A percentile compares a stretch with the other conserved stretches of the same genome.
These are phyloP conservation scores for Kockiozyma suomiensis DNA, from an alignment of 805 yeast species.

Conservation along the genomic window DNA sequence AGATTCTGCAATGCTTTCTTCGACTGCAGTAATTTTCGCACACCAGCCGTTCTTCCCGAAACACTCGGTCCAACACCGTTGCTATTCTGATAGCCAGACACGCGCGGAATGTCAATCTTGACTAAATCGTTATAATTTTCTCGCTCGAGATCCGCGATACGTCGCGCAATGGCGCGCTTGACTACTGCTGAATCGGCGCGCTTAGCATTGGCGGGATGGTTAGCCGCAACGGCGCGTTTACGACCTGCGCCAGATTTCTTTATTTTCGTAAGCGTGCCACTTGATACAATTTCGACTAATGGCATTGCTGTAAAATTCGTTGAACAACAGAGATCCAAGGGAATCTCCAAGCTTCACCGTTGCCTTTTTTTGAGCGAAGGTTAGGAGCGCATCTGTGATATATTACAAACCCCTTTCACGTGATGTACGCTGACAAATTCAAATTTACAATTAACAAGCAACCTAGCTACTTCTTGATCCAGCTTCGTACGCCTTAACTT, in stretches of 20 bases:
- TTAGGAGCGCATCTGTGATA: neutral
- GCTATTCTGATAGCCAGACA: neutral
- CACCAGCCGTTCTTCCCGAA: constrained; percentile 30
- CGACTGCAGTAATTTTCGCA: constrained; percentile 44
- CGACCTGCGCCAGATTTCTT: constrained; percentile 2
- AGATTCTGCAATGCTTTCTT: constrained; percentile 45
- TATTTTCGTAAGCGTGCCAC: neutral
- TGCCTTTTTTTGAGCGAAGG: neutral
- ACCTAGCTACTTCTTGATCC: neutral
- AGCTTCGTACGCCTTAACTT: no score
- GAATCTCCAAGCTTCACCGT: no score
- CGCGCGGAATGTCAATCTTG: constrained; percentile 42
- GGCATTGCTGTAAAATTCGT: constrained; percentile 5
- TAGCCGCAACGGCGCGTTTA: constrained; percentile 6
- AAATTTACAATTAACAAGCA: neutral
- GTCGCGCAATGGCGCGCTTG: constrained; percentile 24
- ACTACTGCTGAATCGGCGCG: constrained; percentile 11
- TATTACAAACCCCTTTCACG: constrained; percentile 14
- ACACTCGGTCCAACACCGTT: constrained; percentile 3
- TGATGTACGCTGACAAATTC: constrained; percentile 1
- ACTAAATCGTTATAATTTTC: constrained; percentile 44
- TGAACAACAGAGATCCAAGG: neutral
- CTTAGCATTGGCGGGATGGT: constrained; percentile 7
- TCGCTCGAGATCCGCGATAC: constrained; percentile 40
- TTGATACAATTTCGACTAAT: constrained; percentile 13